These are phyloP conservation scores for Pyrus hybrid DNA, from an alignment of 331 rosid genomes.

Conservation along the genomic window DNA sequence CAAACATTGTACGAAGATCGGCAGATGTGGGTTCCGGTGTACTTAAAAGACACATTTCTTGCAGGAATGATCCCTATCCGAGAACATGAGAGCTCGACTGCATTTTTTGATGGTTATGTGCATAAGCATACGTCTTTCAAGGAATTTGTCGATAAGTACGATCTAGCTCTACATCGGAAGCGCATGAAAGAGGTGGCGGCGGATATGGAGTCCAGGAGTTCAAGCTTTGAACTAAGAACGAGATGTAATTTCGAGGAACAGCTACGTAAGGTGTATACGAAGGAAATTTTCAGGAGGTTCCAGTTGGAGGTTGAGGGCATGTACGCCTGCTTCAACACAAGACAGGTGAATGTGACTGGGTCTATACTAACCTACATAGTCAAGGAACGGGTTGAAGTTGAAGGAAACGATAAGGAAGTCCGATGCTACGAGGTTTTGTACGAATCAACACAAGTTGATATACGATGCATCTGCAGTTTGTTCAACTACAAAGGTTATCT, in stretches of 20 bases:
- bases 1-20: slow-evolving; percentile 46
- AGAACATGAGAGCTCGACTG: slow-evolving; percentile 33
- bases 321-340: slow-evolving; percentile 67
- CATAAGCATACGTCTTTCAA: slow-evolving; percentile 65
- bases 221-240: slow-evolving; percentile 34
- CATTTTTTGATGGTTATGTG: slow-evolving; percentile 68
- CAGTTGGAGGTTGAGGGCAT: slow-evolving; percentile 70
- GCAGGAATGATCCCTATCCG: slow-evolving; percentile 56
- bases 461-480: slow-evolving; percentile 75
- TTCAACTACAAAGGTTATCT: slow-evolving; percentile 66
- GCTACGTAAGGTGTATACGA: slow-evolving; percentile 55
- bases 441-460: slow-evolving; percentile 45
- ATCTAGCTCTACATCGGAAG: slow-evolving; percentile 63
- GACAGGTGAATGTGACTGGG: slow-evolving; percentile 52
- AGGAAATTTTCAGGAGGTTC: slow-evolving; percentile 48
- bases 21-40: slow-evolving; percentile 63
- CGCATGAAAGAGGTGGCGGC: slow-evolving; percentile 50
- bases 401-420: slow-evolving; percentile 44
- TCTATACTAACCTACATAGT: slow-evolving; percentile 54
- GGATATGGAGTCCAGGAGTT: slow-evolving; percentile 45
- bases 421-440: slow-evolving; percentile 51
- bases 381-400: slow-evolving; percentile 55
- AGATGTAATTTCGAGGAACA: slow-evolving; percentile 55
- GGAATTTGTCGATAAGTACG: slow-evolving; percentile 68
- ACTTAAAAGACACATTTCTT: slow-evolving; percentile 49